Evolutionary conservation across 1,284 basidiomycete species (phyloP), one percentile per base, ranked within the genome.

Genomic region (Trichosporon sp.): DNA sequence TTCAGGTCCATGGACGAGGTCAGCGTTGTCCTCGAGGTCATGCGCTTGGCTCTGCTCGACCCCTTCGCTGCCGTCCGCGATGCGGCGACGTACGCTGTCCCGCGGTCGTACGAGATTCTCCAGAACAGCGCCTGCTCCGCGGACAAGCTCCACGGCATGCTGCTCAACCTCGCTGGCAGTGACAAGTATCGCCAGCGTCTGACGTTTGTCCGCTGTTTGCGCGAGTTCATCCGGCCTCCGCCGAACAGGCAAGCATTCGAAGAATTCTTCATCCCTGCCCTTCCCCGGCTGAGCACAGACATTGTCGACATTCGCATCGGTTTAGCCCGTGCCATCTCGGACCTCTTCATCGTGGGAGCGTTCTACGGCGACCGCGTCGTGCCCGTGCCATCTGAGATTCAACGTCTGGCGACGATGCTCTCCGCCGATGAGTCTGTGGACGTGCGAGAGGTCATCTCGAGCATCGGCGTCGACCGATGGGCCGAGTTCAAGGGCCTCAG

Each of bases 271-370:
- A 88, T 93, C 81, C 83, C 86, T 65, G 84, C 87, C 14, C 83
- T 97, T 11, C 83, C 86, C 38, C 79, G 81, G 65, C 86, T 97
- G 65, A 88, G 89, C 14, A 78, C 85, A 46, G 93, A 96, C 79
- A 81, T 98, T 31, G 86, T 93, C 66, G 94, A 95, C 77, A 94
- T 98, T 64, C 89, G 94, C 56, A 93, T 98, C 71, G 91, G 90
- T 6, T 87, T 96, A 1, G 91, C 94, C 12, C 88, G 80, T 59
- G 76, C 76, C 46, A 72, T 84, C 19, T 78, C 76, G 0, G 76
- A 79, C 67, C 75, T 84, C 3, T 84, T 82, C 63, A 76, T 77
- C 16, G 72, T 79, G 16, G 80, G 81, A 16, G 78, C 75, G 10
- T 77, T 77, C 68, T 83, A 83, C 71, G 78, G 75, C 46, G 73